phyloP scores from a whole-genome alignment of 192 early-diverging fungal genomes.

The Backusella australiensis region DNA sequence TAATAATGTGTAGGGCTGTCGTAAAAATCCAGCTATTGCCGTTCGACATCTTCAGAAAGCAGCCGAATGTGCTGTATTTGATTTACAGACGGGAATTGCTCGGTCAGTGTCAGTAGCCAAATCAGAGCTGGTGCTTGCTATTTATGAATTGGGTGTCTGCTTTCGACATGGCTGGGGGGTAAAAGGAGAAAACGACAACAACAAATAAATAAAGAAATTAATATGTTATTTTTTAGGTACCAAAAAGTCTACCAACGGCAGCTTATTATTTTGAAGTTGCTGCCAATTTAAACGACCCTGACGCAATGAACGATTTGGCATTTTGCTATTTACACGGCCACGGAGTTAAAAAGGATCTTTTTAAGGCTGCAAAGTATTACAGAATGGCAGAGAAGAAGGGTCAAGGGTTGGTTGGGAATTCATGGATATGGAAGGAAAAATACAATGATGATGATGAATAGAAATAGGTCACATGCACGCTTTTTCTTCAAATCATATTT shows the following conservation, averaged over 20 bases:
- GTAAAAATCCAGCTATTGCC: conserved; percentile 59
- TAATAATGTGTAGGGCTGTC: conserved; percentile 49
- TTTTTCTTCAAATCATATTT: not conserved
- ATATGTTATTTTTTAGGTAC: conserved; percentile 21
- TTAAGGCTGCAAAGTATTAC: conserved; percentile 70
- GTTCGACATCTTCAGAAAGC: conserved; percentile 72
- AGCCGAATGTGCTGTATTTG: conserved; percentile 61
- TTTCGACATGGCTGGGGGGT: conserved; percentile 84
- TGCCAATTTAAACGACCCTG: conserved; percentile 75
- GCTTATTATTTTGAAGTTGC: conserved; percentile 82
- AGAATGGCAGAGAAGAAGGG: conserved; percentile 70
- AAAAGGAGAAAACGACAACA: not conserved
- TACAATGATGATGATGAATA: conserved; percentile 43
- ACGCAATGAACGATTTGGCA: conserved; percentile 74
- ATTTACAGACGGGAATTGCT: conserved; percentile 53
- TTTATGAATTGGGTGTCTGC: conserved; percentile 77
- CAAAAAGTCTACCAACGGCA: conserved; percentile 67
- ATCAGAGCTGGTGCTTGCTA: conserved; percentile 69
- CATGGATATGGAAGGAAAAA: conserved; percentile 81
- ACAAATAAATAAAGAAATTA: not conserved
- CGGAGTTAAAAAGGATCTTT: conserved; percentile 77
- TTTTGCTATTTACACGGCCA: conserved; percentile 71
- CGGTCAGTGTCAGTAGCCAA: conserved; percentile 49
- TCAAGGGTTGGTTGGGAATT: conserved; percentile 67
- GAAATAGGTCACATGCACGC: not conserved